Evolutionary conservation across 495 filamentous ascomycete genomes (phyloP), one percentile per base, ranked within the genome.

Genomic region (Daldinia concentrica): DNA sequence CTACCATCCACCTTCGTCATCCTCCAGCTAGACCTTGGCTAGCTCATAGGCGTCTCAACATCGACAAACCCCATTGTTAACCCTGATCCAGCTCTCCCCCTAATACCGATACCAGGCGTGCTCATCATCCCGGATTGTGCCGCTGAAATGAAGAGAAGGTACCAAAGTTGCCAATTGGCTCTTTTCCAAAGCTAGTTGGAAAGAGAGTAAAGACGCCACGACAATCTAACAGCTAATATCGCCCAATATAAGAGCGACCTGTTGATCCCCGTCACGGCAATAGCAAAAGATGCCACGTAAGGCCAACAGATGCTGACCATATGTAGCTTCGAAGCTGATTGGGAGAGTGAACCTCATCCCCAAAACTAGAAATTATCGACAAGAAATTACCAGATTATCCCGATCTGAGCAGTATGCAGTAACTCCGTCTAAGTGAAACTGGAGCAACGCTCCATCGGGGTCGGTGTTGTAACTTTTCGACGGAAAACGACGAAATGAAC

Each of bases 371-470:
- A 74, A 76, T 74, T 78, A 78, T 78, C 43, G 67, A 78, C 76
- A 78, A 76, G 76, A 76, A 76, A 74, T 77, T 76, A 74, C 74
- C 66, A 69, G 74, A 76, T 69, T 73, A 73, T 64, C 64, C 64
- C 74, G 58, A 74, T 61, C 74, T 45, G 58, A 58, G 55, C 60
- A 61, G 32, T 34, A 64, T 72, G 43, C 39, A 61, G 52, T 41
- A 34, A 62, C 61, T 27, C 22, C 64, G 37, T 56, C 58, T 27
- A 41, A 41, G 29, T 34, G 14, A 37, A 55, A 61, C 37, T 65
- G 62, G 64, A 58, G 39, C 61, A 32, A 36, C 19, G 19, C 52
- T 55, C 54, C 17, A 51, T 54, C 61, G 62, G 48, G 58, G 66
- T 66, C 22, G 39, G 29, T 55, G 52, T 58, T 41, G 36, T 39